A percentile compares a stretch with the other conserved stretches of the same genome.
phyloP scores from a whole-genome alignment of 805 yeast species.

The Ogataea thermomethanolica region DNA sequence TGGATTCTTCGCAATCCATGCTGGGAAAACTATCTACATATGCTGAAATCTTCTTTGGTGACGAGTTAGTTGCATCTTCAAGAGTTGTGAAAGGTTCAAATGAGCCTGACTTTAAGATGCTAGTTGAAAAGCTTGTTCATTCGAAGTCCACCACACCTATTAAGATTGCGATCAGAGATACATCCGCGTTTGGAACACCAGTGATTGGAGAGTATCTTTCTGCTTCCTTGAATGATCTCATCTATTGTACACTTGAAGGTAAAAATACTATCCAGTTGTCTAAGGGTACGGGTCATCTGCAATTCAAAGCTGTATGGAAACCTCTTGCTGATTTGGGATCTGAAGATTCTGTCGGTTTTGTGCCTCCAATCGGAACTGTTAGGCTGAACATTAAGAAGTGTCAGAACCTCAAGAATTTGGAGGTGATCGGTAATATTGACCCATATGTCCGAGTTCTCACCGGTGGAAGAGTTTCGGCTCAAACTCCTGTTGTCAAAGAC shows the following conservation, averaged over 20 bases:
- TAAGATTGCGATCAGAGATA: conserved; percentile 58
- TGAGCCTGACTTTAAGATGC: conserved; percentile 70
- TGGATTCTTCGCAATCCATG: conserved; percentile 51
- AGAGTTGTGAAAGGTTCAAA: conserved; percentile 65
- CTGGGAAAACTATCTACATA: conserved; percentile 57
- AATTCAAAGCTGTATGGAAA: conserved; percentile 63
- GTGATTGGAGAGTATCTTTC: conserved; percentile 53
- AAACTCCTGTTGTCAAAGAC: conserved; percentile 52
- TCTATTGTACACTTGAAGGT: conserved; percentile 47
- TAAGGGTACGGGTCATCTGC: conserved; percentile 51
- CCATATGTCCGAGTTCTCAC: conserved; percentile 63
- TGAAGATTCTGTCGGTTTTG: conserved; percentile 36
- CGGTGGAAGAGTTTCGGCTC: conserved; percentile 55
- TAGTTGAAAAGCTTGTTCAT: conserved; percentile 57
- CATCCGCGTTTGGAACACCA: conserved; percentile 46
- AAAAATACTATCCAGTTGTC: conserved; percentile 46
- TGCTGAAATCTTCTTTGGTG: conserved; percentile 62
- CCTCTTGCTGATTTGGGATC: conserved; percentile 57
- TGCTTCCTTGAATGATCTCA: conserved; percentile 50
- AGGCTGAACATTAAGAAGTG: conserved; percentile 58
- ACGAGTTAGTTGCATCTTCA: conserved; percentile 49
- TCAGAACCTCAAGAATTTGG: conserved; percentile 49
- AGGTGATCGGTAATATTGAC: conserved; percentile 69
- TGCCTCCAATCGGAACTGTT: conserved; percentile 65
- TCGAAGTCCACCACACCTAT: conserved; percentile 56